phyloP scores from a whole-genome alignment of 2,329 filamentous ascomycete genomes.

The Aspergillus unguis region DNA sequence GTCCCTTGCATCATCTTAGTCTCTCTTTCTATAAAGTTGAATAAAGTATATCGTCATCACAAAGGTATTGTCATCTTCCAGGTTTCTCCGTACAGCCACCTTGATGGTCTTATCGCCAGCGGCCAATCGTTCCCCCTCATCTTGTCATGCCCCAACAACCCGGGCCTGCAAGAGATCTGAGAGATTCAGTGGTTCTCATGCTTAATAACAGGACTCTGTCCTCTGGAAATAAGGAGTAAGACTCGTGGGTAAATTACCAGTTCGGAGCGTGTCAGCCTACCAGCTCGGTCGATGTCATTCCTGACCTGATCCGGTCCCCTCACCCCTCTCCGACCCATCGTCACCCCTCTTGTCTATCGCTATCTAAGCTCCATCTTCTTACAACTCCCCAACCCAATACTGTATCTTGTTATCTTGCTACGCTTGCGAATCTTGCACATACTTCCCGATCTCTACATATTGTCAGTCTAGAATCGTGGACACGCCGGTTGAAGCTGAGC shows the following conservation, averaged over 20 bases:
- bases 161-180: background rate
- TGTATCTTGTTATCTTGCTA: constrained; percentile 1
- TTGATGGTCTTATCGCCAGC: background rate
- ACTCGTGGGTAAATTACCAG: constrained; percentile 6
- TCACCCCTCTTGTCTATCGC: constrained; percentile 10
- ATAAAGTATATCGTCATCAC: background rate
- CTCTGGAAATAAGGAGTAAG: background rate
- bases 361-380: constrained; percentile 12
- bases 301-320: constrained; percentile 20
- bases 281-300: constrained; percentile 18
- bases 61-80: constrained; percentile 5
- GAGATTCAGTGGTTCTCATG: constrained; percentile 11
- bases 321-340: constrained; percentile 14
- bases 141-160: constrained; percentile 13
- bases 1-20: background rate
- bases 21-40: background rate
- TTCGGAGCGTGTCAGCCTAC: constrained; percentile 16
- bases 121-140: constrained; percentile 11
- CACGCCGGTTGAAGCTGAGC: constrained; percentile 22
- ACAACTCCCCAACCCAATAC: constrained; percentile 1
- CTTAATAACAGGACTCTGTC: background rate
- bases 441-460: constrained; percentile 1
- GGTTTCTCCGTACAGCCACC: constrained; percentile 10
- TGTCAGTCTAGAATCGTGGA: constrained; percentile 4
- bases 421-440: constrained; percentile 1